Base-by-base conservation (phyloP, 2,329 filamentous ascomycete species). In the Emmonsiellopsis sp. region DNA sequence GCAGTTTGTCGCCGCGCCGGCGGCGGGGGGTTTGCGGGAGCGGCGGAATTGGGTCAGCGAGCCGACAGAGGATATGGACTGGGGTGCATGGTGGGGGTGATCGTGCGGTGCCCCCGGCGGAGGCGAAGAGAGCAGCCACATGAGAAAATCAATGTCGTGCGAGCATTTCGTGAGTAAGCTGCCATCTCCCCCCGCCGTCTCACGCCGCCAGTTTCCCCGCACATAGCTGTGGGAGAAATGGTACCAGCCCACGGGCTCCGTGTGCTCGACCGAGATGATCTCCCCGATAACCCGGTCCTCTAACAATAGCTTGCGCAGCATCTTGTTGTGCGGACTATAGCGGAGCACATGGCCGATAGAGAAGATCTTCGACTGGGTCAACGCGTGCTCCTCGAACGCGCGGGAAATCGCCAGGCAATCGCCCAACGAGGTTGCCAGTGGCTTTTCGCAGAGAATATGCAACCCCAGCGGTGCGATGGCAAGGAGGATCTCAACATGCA, bases 371-470 rank as follows among this genome's bases (percentile, higher is more conserved):
- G 47, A 66, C 55, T 40, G 64, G 57, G 31, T 63, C 20, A 38
- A 47, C n/a, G 48, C 53, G 6, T 55, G 55, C n/a, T 42, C 58
- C 6, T 59, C 59, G n/a, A 61, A 60, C 1, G 67, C 62, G 44
- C 59, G 67, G 55, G 65, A 89, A 63, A 95, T 92, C 43, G 76
- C 76, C 37, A 95, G 73, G 65, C 90, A 96, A 62, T 93, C 89
- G 15, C 78, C 69, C 31, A 97, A 73, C 0, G 81, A 86, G 20
- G 89, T 89, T 0, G 90, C 89, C 52, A 98, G 73, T 2, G 93
- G 93, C 72, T 98, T 98, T 76, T 98, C 93, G 67, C 90, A 94
- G 77, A 96, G 87, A 58, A 97, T 83, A 68, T 96, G 90, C 47
- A 96, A 73, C 2, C 76, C 80, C 66, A 75, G 72, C 10, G 80